Base-by-base conservation (phyloP, 495 filamentous ascomycete species). In the Penicillium simplicissimum region DNA sequence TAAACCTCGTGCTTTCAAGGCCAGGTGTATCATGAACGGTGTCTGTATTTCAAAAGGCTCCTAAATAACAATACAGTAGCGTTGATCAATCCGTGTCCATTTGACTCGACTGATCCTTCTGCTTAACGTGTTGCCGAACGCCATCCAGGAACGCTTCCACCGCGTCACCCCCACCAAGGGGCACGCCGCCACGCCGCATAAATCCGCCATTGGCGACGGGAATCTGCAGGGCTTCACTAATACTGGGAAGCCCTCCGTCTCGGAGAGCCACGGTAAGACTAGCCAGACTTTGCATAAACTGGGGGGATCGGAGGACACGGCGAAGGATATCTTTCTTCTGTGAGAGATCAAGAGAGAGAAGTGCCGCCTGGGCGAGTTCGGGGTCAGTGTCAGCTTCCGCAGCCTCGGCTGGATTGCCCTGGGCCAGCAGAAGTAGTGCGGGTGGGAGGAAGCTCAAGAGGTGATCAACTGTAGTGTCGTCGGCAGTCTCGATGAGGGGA, bases 61-160 rank as follows among this genome's bases (percentile, higher is more conserved):
- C 36, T n/a, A 23, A 55, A 15, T 23, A 55, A 38, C 21, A 25
- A 38, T 25, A 13, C 31, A 33, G 6, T 5, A 8, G 21, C 11
- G n/a, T 54, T 55, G 28, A 62, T 76, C 63, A 81, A 66, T 81
- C 78, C 34, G 78, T 81, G 45, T 84, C 80, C 80, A 84, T 84
- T 60, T 76, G 67, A 55, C 71, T 69, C 52, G 69, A 64, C 31
- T 68, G 52, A 57, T 72, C 66, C 51, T 70, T 66, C 63, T 71
- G 62, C 63, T 82, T 81, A 8, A 95, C 87, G 35, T 86, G 86
- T 77, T 84, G 86, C 81, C 89, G 92, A 33, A 97, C 84, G 11
- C 94, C 96, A 58, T 91, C 83, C 35, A 98, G 80, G 76, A 98
- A 98, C 9, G 89, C 90, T 74, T 96, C 89, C 3, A 98, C 87